Evolutionary conservation across 2,329 filamentous ascomycete genomes (phyloP), one percentile per base, ranked within the genome.

Genomic region (Pestalotiopsis sp.): DNA sequence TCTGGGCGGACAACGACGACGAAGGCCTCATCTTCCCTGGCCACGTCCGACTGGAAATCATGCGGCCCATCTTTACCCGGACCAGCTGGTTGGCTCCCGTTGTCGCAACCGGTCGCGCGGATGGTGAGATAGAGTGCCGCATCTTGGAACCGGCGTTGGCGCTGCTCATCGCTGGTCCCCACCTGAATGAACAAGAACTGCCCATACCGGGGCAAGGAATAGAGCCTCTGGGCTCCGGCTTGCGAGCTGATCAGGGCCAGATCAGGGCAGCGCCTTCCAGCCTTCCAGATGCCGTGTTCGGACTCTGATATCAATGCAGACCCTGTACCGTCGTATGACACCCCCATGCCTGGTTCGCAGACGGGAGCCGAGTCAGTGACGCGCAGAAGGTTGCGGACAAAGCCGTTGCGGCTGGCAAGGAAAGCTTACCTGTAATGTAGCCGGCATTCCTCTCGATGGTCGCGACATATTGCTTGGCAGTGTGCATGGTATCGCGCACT

Each of bases 381-480:
- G 23, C 20, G 62, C 39, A 57, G 52, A 57, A 38, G 20, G 27
- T n/a, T 25, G 52, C 41, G 64, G 64, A 36, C 17, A 9, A 20
- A 58, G 31, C 25, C 56, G 65, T 68, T 58, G 41, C 45, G 45
- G 45, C 45, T n/a, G 45, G 20, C 67, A 66, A 14, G 20, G 39
- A 9, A 36, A 5, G 68, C 75, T 69, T 73, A 80, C 83, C 83
- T 5, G 83, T 85, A 60, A 86, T 86, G 69, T 83, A 85, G 1
- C 80, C 83, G 0, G 84, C 83, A 58, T 85, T 85, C 68, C 78
- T 80, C 70, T 85, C 79, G 57, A 86, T 84, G 0, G 83, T 83
- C 31, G 79, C 78, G 2, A 86, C 83, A 61, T 86, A 85, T 45
- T 82, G 76, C 71, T 82, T 82, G 2, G 83, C 83, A 17, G 80